phyloP scores from a whole-genome alignment of 441 rosid species.

The Metrosideros polymorpha region DNA sequence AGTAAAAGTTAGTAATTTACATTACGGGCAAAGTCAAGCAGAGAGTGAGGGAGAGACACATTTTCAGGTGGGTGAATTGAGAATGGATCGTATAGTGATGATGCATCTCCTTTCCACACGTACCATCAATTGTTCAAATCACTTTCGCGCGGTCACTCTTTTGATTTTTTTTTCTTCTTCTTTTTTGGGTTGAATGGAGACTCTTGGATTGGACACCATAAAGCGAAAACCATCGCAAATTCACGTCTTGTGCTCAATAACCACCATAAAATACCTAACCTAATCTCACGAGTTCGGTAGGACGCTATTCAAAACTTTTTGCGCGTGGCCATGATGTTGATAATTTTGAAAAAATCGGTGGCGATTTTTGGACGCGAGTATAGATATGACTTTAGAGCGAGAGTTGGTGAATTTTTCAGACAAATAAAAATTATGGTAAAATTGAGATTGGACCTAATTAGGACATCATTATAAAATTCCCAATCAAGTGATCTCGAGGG shows the following conservation, averaged over 20 bases:
- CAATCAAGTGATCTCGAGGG: too few relatives aligned
- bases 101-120: constrained; percentile 8
- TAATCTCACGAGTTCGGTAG: not conserved
- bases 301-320: not conserved
- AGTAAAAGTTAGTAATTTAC: not conserved
- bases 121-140: constrained; percentile 29
- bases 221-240: not conserved
- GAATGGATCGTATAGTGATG: not conserved
- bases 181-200: not conserved
- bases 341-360: too few relatives aligned
- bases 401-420: too few relatives aligned
- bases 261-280: not conserved
- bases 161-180: too few relatives aligned
- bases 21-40: not conserved
- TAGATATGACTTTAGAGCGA: too few relatives aligned
- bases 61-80: not conserved
- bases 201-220: not conserved
- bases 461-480: too few relatives aligned
- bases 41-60: not conserved
- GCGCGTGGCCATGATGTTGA: too few relatives aligned
- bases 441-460: too few relatives aligned
- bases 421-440: too few relatives aligned
- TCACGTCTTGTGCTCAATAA: not conserved
- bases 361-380: too few relatives aligned
- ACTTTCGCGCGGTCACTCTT: constrained; percentile 13